Percentiles rank a stretch among this genome's conserved stretches.
phyloP scores from a whole-genome alignment of 495 filamentous ascomycete species.

The Aspergillus ellipticus region DNA sequence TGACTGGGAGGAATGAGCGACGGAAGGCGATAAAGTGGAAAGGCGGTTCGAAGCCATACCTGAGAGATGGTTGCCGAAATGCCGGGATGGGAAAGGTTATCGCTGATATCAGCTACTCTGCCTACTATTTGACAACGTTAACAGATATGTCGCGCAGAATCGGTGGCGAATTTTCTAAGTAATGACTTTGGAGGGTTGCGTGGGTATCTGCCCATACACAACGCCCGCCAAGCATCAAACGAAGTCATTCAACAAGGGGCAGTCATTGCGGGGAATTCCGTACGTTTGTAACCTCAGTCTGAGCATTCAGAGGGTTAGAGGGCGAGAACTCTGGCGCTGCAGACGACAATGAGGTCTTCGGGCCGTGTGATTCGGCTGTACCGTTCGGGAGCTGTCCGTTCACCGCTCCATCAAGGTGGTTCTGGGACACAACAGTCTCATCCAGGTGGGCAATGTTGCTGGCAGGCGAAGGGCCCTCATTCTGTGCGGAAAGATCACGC shows the following conservation, averaged over 20 bases:
- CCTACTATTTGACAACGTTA: conserved; percentile 41
- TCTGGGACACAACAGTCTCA: conserved; percentile 25
- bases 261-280: conserved; percentile 33
- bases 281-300: conserved; percentile 43
- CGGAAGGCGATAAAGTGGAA: neutral
- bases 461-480: conserved; percentile 46
- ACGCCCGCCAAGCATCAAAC: conserved; percentile 50
- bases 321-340: conserved; percentile 75
- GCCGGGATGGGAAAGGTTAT: conserved; percentile 7
- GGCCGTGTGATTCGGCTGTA: conserved; percentile 36
- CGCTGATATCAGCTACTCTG: conserved; percentile 21
- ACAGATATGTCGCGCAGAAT: conserved; percentile 39
- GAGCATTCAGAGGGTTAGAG: conserved; percentile 32
- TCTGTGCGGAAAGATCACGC: conserved; percentile 58
- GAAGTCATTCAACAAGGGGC: conserved; percentile 52
- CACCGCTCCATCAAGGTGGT: conserved; percentile 21
- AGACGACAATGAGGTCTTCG: conserved; percentile 64
- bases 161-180: neutral
- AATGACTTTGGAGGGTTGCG: neutral
- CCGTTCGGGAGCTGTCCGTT: conserved; percentile 41
- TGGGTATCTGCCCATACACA: conserved; percentile 30
- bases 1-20: conserved; percentile 6
- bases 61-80: conserved; percentile 1
- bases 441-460: conserved; percentile 21
- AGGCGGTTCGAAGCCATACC: neutral